Conservation (phyloP, 371 early-diverging fungal genomes). For the Dichotomocladium elegans region DNA sequence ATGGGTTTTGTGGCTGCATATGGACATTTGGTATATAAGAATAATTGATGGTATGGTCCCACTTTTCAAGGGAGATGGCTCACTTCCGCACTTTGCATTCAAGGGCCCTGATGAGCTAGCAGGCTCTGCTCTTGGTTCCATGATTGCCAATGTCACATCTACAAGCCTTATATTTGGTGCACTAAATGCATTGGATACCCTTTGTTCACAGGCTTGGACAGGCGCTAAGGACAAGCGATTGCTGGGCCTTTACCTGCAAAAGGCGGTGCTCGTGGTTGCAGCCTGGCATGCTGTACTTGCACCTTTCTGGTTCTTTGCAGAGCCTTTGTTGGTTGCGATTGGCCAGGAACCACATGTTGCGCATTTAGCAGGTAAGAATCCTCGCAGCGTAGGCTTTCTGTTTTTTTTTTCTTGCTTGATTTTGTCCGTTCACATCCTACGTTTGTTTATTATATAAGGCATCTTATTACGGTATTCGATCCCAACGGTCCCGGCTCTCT, state of each 20-base stretch:
- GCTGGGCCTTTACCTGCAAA: slow-evolving; percentile 81
- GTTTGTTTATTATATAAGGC: slow-evolving; percentile 24
- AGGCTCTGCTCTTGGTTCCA: neutral
- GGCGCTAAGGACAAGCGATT: slow-evolving; percentile 63
- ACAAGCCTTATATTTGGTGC: neutral
- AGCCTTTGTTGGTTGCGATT: neutral
- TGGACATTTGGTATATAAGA: neutral
- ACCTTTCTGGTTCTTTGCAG: slow-evolving; percentile 59
- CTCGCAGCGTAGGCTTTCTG: too few relatives aligned
- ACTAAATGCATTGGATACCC: slow-evolving; percentile 81
- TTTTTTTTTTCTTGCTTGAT: too few relatives aligned
- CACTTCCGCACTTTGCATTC: too few relatives aligned
- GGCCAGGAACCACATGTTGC: slow-evolving; percentile 11
- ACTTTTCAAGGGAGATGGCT: too few relatives aligned
- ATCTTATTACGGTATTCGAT: slow-evolving; percentile 55
- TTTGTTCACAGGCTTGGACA: slow-evolving; percentile 85
- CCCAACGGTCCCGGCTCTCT: slow-evolving; percentile 59
- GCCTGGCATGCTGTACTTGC: slow-evolving; percentile 57
- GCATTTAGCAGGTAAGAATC: neutral
- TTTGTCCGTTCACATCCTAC: too few relatives aligned
- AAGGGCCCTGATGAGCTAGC: slow-evolving; percentile 3
- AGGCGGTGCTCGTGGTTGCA: slow-evolving; percentile 70
- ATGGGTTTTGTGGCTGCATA: neutral
- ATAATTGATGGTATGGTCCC: too few relatives aligned
- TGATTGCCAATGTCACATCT: slow-evolving; percentile 80